These are phyloP conservation scores for Melaleuca quinquenervia DNA, from an alignment of 345 rosid species.

Conservation along the genomic window DNA sequence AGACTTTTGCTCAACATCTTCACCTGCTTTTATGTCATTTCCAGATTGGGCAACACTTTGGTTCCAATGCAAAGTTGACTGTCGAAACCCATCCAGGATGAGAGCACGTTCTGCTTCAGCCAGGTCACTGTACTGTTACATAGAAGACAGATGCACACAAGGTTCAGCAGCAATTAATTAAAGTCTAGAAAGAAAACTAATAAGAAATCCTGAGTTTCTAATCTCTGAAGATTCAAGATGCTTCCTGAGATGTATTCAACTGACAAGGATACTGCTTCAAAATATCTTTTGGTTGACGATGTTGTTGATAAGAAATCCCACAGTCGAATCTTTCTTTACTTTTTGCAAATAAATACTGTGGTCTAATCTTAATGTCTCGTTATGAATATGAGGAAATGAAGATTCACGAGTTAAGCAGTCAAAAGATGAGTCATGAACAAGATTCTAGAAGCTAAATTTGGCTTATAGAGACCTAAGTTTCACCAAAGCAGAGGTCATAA, in stretches of 20 bases:
- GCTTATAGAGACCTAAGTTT: background rate
- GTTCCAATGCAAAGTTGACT: conserved; percentile 47
- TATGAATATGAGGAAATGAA: background rate
- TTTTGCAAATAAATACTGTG: background rate
- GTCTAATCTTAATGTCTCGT: background rate
- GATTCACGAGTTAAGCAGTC: background rate
- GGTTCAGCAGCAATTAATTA: background rate
- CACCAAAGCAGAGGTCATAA: background rate
- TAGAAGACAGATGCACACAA: background rate
- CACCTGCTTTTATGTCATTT: conserved; percentile 19
- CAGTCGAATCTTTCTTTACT: background rate
- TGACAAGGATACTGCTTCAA: background rate
- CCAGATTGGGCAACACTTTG: conserved; percentile 24
- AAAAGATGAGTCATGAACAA: background rate
- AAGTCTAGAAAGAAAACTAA: background rate
- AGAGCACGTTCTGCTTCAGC: conserved; percentile 46
- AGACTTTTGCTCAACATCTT: conserved; percentile 39
- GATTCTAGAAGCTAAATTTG: background rate
- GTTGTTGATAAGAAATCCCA: background rate
- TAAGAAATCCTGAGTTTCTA: background rate
- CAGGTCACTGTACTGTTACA: conserved; percentile 63
- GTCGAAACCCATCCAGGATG: conserved; percentile 50
- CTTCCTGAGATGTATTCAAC: background rate
- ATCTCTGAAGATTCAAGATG: background rate
- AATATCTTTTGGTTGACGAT: background rate